These are phyloP conservation scores for Penicilliopsis zonata DNA, from an alignment of 495 filamentous ascomycete species.

Conservation along the genomic window DNA sequence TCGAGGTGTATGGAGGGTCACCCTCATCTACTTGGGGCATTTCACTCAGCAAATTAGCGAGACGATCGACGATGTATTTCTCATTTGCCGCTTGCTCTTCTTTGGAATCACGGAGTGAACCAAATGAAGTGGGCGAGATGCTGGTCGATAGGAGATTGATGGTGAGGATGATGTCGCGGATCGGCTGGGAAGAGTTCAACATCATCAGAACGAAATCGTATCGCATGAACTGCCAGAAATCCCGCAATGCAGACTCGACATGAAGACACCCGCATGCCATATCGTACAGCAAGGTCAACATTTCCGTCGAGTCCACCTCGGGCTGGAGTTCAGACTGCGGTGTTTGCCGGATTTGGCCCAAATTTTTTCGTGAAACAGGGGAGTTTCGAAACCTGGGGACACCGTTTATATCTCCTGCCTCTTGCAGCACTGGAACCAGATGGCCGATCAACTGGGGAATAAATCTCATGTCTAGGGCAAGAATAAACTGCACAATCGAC, in stretches of 20 bases:
- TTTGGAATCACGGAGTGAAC: slow-evolving; percentile 42
- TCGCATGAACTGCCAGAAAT: slow-evolving; percentile 49
- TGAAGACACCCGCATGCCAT: slow-evolving; percentile 40
- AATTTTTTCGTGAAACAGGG: slow-evolving; percentile 24
- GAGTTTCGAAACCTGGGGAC: slow-evolving; percentile 39
- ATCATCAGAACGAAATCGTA: slow-evolving; percentile 54
- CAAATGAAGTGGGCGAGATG: slow-evolving; percentile 44
- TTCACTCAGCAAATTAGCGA: slow-evolving; percentile 48
- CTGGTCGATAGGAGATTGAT: slow-evolving; percentile 48
- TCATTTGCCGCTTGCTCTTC: slow-evolving; percentile 42
- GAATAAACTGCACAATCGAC: slow-evolving; percentile 39
- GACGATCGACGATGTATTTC: slow-evolving; percentile 44
- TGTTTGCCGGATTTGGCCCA: slow-evolving; percentile 25
- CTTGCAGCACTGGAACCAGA: slow-evolving; percentile 41
- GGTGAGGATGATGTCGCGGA: slow-evolving; percentile 46
- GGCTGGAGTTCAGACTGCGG: slow-evolving; percentile 31
- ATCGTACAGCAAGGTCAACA: slow-evolving; percentile 43
- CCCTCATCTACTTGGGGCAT: slow-evolving; percentile 35
- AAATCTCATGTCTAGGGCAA: slow-evolving; percentile 36
- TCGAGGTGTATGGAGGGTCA: slow-evolving; percentile 30
- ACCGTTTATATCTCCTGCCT: slow-evolving; percentile 44
- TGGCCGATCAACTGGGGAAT: slow-evolving; percentile 37
- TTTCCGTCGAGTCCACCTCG: slow-evolving; percentile 43
- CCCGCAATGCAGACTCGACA: slow-evolving; percentile 23
- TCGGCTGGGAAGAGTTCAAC: slow-evolving; percentile 43